phyloP scores from a whole-genome alignment of 352 stramenopile genomes.

The Phytopythium delawarense region DNA sequence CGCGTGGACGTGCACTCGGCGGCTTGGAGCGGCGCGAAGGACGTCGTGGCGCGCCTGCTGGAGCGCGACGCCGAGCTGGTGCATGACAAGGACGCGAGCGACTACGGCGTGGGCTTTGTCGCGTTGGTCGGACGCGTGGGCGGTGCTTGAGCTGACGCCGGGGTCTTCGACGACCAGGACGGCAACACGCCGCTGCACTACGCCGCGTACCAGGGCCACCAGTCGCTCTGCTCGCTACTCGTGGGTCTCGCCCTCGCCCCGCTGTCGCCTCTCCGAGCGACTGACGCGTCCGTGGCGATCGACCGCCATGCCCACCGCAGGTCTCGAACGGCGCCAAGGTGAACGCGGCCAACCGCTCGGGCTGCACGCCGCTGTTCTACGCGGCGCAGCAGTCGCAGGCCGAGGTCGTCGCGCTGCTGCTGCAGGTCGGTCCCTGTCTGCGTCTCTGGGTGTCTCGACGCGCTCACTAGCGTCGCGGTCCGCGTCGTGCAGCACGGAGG shows the following conservation, averaged over 20 bases:
- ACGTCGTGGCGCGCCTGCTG: constrained; percentile 41
- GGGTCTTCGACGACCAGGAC: constrained; percentile 22
- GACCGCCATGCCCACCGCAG: not conserved
- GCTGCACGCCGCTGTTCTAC: constrained; percentile 72
- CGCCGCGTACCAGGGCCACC: constrained; percentile 63
- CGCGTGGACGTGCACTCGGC: constrained; percentile 65
- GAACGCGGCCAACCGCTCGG: constrained; percentile 44
- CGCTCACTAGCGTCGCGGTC: not conserved
- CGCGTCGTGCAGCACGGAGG: constrained; percentile 33
- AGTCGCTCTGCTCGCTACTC: constrained; percentile 31
- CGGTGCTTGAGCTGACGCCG: not conserved
- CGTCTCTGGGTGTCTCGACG: not conserved
- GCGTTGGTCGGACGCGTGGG: not conserved
- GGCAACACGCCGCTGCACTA: constrained; percentile 72
- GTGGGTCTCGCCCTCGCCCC: constrained; percentile 17
- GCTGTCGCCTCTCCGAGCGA: not conserved
- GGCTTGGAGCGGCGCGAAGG: constrained; percentile 40
- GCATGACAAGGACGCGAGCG: constrained; percentile 36
- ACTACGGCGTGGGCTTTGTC: constrained; percentile 41
- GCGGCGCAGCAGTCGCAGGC: constrained; percentile 52
- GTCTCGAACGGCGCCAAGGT: constrained; percentile 44
- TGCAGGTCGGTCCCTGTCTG: constrained; percentile 30
- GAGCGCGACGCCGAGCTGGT: constrained; percentile 34
- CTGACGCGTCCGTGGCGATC: not conserved
- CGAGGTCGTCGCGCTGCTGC: constrained; percentile 37